Evolutionary conservation across 257 asterid genomes (phyloP), one percentile per base, ranked within the genome.

Genomic region (Solanum megistacrolobum): DNA sequence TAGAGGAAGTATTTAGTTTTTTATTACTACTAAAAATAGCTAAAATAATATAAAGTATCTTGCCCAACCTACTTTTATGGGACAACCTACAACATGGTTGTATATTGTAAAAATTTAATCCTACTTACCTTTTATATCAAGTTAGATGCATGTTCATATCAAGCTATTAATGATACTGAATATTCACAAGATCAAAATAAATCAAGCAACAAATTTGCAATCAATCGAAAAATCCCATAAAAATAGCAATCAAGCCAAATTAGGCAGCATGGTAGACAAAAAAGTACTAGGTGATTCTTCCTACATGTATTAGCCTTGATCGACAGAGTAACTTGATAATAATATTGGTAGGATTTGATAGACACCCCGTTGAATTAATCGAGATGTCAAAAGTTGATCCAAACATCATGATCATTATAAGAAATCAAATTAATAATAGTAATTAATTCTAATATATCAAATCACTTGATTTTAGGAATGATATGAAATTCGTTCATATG

Each of bases 341-440:
- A 55, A 0, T 18, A 0, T 0, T 55, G 23, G 9, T 2, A 0
- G 23, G n/a, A 55, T 0, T 0, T 52, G n/a, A 52, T 52, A 0
- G n/a, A 52, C 9, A 18, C 21, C n/a, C n/a, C 10, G 3, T 18
- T 6, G 20, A 46, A 46, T 0, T 46, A 46, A 46, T 46, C 7
- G 20, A 46, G 20, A 0, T 46, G 55, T 46, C 55, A 0, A 46
- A 46, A 46, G 4, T 46, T 46, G 1, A 5, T 0, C 6, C 55
- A 12, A 46, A 0, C 18, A 4, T 46, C 55, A 46, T 0, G 20
- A 13, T 46, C 7, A 46, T 12, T 46, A 46, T n/a, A 46, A 18
- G 1, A 18, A 18, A 55, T 18, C 10, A 55, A 55, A 55, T 55
- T 1, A 55, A 55, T 55, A 55, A 55, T 55, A 0, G 4, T 55